Evolutionary conservation across 2,329 filamentous ascomycete species (phyloP), one percentile per base, ranked within the genome.

Genomic region (Hymenoscyphus albidus): DNA sequence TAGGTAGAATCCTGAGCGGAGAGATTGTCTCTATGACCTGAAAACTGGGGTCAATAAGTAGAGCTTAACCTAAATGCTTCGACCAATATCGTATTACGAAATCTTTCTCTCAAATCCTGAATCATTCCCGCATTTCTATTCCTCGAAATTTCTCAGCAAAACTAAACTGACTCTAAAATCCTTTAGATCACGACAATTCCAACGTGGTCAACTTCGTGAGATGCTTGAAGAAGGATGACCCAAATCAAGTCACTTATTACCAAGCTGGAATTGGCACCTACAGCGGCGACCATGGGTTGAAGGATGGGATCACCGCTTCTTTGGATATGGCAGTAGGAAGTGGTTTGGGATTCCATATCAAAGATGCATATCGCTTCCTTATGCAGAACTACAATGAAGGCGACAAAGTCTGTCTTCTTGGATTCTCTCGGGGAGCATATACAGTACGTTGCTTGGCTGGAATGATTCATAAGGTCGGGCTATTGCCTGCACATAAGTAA

Each of bases 401-500:
- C 22, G 80, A 82, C 65, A 78, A 78, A 56, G 81, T 82, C 31
- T 82, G 77, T 68, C 75, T 82, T 18, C 78, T 82, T 31, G 80
- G 80, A 3, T 82, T 82, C 71, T 81, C 79, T 0, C 73, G 80
- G 64, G 81, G 80, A 14, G 78, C 80, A 5, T 83, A 83, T 61
- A 83, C 81, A 1, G 81, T 81, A 16, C 77, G 81, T 3, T 83
- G 82, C 62, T 73, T 83, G 3, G 74, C 77, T 18, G 78, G 77
- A 2, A 79, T 80, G 77, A 70, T 79, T 7, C 77, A 79, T 70
- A 79, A 79, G 67, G 77, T 79, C 32, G 77, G 78, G 5, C 68
- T 75, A 66, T 62, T 80, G 74, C 70, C 69, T 13, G 88, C 90
- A 61, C 91, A 92, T 12, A 96, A 96, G 44, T 51, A 51, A 51